Evolutionary conservation across 306 rosid genomes (phyloP), one percentile per base, ranked within the genome.

Genomic region (Mimosa pudica): DNA sequence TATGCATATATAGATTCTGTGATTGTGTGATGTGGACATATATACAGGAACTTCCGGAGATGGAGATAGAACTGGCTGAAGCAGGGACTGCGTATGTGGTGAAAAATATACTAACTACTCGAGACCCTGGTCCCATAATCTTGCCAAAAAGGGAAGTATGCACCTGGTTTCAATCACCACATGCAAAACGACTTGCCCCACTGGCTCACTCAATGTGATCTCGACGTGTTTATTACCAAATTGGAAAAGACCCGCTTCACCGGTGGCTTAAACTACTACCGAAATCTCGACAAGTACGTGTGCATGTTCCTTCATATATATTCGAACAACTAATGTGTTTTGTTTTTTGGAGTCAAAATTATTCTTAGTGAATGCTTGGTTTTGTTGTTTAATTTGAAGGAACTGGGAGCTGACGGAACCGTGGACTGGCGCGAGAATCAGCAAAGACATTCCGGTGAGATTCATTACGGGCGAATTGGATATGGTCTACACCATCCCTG

Each of bases 251-350:
- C 69, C 6, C 77, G 87, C 38, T 81, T 81, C 85, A 77, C 77
- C 5, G 82, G 80, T n/a, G 77, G 71, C 1, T 72, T 81, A 77
- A 84, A 81, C 82, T 84, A 84, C 80, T 73, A 84, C 20, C 48
- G 76, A 66, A 54, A 33, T 46, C 45, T 74, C 1, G 70, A 74
- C 79, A 1, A 0, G 75, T 80, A 51, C 52, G 52, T 10, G 12
- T 10, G 10, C 14, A 47, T 2, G n/a, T 14, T 52, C n/a, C n/a
- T n/a, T n/a, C n/a, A n/a, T n/a, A n/a, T n/a, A n/a, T n/a, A n/a
- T n/a, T n/a, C n/a, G n/a, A n/a, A n/a, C n/a, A n/a, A n/a, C n/a
- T n/a, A n/a, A n/a, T n/a, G n/a, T n/a, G n/a, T n/a, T n/a, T n/a
- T n/a, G n/a, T n/a, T n/a, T n/a, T 16, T 2, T n/a, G 8, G 7